Base-by-base conservation (phyloP, 2,329 filamentous ascomycete species). In the Stagonosporopsis vannaccii region DNA sequence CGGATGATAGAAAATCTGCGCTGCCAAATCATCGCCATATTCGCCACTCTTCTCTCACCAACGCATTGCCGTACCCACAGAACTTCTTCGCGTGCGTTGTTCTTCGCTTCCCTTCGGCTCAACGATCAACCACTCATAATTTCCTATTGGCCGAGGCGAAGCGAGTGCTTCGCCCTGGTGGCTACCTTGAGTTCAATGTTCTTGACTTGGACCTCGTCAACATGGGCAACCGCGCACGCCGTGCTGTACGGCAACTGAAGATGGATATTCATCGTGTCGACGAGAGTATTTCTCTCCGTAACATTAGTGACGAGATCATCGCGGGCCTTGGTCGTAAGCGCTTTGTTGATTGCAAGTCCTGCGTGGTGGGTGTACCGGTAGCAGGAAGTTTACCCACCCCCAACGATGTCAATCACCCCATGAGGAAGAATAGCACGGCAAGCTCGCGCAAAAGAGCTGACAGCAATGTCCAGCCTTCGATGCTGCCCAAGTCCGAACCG, bases 131-230 rank as follows among this genome's bases (percentile, higher is more conserved):
- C 0, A 81, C 89, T 58, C 91, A 91, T 68, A 84, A 86, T 56
- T 88, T 88, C 68, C 84, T 92, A 43, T 80, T 95, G 17, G 85
- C 85, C 0, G 91, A 95, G 74, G 87, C 89, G 55, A 89, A 90
- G 48, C 87, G 91, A 2, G 90, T 94, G 0, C 80, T 95, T 25
- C 88, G 90, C 60, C 89, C 91, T 0, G 89, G 89, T 11, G 91
- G 91, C 0, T 90, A 88, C 68, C 83, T 95, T n/a, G 91, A 95
- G 74, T 79, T 93, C 17, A 88, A 87, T 0, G 87, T 92, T 33
- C 82, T 95, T 1, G 91, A 95, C 61, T 82, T 92, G 11, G 91
- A 95, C 68, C 82, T 95, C 57, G 87, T 92, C 75, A 92, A 91
- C 69, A 92, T 94, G 89, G 91, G 91, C 0, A 87, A 84, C 51